Percentiles rank a stretch among this genome's conserved stretches.
These are phyloP conservation scores for Cytospora schulzeri DNA, from an alignment of 2,329 filamentous ascomycete genomes.

Conservation along the genomic window DNA sequence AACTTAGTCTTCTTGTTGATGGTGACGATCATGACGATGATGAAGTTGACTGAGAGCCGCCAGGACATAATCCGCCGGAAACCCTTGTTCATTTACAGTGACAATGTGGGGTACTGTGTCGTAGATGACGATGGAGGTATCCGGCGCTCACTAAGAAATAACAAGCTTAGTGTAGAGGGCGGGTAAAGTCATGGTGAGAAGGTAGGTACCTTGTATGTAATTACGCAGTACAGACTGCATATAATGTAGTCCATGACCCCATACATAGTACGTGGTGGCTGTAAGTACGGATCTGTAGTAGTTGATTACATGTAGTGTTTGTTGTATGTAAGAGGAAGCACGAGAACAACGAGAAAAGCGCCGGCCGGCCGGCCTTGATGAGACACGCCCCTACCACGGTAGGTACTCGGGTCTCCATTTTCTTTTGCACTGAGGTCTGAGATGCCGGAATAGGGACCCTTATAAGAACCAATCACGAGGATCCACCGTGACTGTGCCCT, in stretches of 20 bases:
- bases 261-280: too few species aligned
- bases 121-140: neutral
- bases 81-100: conserved; percentile 8
- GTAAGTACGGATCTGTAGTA: too few species aligned
- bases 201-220: neutral
- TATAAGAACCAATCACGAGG: conserved; percentile 9
- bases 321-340: neutral
- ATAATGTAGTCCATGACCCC: too few species aligned
- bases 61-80: conserved; percentile 9
- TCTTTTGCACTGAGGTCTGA: neutral
- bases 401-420: neutral
- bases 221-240: neutral
- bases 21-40: neutral
- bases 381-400: neutral
- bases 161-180: neutral
- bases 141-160: conserved; percentile 5
- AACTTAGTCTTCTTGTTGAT: neutral
- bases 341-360: neutral
- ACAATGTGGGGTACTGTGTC: conserved; percentile 9
- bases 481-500: conserved; percentile 1
- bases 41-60: neutral
- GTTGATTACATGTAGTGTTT: too few species aligned
- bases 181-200: conserved; percentile 3
- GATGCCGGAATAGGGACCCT: neutral
- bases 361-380: neutral